Evolutionary conservation across 2,329 filamentous ascomycete genomes (phyloP), one percentile per base, ranked within the genome.

Genomic region (Pseudogymnoascus sp.): DNA sequence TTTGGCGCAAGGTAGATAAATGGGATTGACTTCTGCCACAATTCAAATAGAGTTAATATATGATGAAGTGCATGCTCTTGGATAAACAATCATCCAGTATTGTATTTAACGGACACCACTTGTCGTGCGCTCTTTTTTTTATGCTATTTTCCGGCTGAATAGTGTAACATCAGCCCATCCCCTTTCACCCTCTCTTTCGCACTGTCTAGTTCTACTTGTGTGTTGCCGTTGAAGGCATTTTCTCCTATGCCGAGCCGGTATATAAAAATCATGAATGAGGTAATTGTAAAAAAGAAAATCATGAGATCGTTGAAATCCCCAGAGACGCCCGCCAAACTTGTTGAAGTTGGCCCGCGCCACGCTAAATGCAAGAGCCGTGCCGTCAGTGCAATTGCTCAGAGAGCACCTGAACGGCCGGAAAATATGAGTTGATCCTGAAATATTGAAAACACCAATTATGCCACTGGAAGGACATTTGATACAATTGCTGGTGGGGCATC

Each of bases 261-360:
- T 53, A 58, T 37, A 58, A 58, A 58, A 58, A 43, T 39, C 60
- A 61, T 58, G 25, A 28, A 61, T 58, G 25, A 28, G n/a, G 57
- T 59, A 58, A 61, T 28, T 33, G 22, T 35, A 43, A 60, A 38
- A 61, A 39, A 30, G 35, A 30, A 61, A 61, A 61, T 50, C 58
- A 25, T 57, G 59, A 60, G 61, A 64, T 64, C 62, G 62, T 64
- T 64, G 62, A 64, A 66, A 70, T 68, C 67, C 57, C 59, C 47
- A 53, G 53, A 57, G 69, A 71, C 69, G 66, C 47, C 47, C 47
- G 47, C 69, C 67, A 68, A 68, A 70, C 68, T 66, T 71, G 69
- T 71, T 71, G 70, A 71, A 71, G 66, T 70, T 69, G 68, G 64
- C 61, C 66, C 67, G 20, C 61, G 69, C 69, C 68, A 64, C 66